Percentiles rank a stretch among this genome's conserved stretches.
phyloP scores from a whole-genome alignment of 768 basidiomycete species.

The Tubosaeta brunneosetosa region DNA sequence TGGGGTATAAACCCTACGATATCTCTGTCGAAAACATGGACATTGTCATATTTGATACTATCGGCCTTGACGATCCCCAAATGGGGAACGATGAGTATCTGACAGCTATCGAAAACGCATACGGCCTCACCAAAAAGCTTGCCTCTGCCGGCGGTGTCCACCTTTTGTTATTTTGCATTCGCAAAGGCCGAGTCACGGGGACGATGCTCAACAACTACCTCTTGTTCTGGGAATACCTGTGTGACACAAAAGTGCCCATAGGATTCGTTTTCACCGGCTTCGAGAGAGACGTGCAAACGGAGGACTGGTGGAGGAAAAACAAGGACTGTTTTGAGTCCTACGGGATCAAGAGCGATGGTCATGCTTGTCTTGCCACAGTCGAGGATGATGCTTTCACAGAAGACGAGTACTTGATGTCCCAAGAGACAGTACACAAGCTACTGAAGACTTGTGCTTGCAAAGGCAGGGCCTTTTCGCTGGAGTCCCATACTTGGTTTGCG shows the following conservation, averaged over 20 bases:
- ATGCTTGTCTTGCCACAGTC: constrained; percentile 30
- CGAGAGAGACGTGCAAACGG: constrained; percentile 33
- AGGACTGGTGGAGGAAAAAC: constrained; percentile 33
- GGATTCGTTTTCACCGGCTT: constrained; percentile 38
- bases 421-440: constrained; percentile 16
- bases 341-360: constrained; percentile 24
- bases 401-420: constrained; percentile 9
- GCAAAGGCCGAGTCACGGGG: constrained; percentile 36
- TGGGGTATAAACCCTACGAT: constrained; percentile 26
- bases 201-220: constrained; percentile 36
- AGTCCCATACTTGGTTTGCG: constrained; percentile 16
- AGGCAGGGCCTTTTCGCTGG: constrained; percentile 10
- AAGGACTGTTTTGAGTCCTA: constrained; percentile 13
- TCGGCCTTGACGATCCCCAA: constrained; percentile 32
- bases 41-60: constrained; percentile 31
- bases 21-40: constrained; percentile 16
- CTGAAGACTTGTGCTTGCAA: constrained; percentile 14
- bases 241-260: constrained; percentile 34
- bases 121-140: constrained; percentile 31
- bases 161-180: constrained; percentile 41
- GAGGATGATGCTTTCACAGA: constrained; percentile 9
- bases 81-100: constrained; percentile 26
- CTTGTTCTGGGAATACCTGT: constrained; percentile 38
- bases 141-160: constrained; percentile 33
- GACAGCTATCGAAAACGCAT: constrained; percentile 27